Percentiles rank a stretch among this genome's conserved stretches.
Conservation (phyloP, 2,329 filamentous ascomycete species). For the Ceratocystis variospora region DNA sequence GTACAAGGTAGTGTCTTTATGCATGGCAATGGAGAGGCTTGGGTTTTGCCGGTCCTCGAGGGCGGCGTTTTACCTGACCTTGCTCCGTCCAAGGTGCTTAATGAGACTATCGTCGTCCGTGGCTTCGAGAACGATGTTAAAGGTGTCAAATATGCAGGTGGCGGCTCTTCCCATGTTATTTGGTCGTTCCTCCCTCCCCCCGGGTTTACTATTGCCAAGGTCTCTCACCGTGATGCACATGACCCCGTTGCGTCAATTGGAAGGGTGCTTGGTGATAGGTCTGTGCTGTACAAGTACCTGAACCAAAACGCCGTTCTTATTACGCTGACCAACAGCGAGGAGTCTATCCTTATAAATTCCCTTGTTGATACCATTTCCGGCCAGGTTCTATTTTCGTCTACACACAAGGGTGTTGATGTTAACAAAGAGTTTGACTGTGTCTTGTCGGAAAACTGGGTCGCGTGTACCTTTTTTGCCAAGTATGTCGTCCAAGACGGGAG, state of each 20-base stretch:
- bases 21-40: slow-evolving; percentile 38
- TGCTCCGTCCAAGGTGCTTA: slow-evolving; percentile 34
- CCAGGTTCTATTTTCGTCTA: slow-evolving; percentile 56
- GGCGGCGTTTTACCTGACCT: slow-evolving; percentile 38
- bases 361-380: slow-evolving; percentile 80
- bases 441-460: slow-evolving; percentile 89
- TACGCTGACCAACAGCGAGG: slow-evolving; percentile 48
- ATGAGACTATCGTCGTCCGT: slow-evolving; percentile 42
- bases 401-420: slow-evolving; percentile 60
- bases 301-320: slow-evolving; percentile 75
- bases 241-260: slow-evolving; percentile 92
- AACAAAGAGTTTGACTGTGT: slow-evolving; percentile 60
- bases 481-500: slow-evolving; percentile 42
- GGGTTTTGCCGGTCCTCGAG: slow-evolving; percentile 39
- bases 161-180: slow-evolving; percentile 31
- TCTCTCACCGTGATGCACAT: slow-evolving; percentile 55
- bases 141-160: slow-evolving; percentile 39
- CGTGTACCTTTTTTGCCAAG: slow-evolving; percentile 62
- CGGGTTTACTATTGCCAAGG: slow-evolving; percentile 52
- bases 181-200: slow-evolving; percentile 62
- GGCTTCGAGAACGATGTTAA: slow-evolving; percentile 37
- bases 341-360: slow-evolving; percentile 54
- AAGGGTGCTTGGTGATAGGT: slow-evolving; percentile 77
- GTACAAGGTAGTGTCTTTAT: slow-evolving; percentile 36
- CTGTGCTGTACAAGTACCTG: slow-evolving; percentile 95